Evolutionary conservation across 371 early-diverging fungal genomes (phyloP).

Genomic region (Zancudomyces culisetae): DNA sequence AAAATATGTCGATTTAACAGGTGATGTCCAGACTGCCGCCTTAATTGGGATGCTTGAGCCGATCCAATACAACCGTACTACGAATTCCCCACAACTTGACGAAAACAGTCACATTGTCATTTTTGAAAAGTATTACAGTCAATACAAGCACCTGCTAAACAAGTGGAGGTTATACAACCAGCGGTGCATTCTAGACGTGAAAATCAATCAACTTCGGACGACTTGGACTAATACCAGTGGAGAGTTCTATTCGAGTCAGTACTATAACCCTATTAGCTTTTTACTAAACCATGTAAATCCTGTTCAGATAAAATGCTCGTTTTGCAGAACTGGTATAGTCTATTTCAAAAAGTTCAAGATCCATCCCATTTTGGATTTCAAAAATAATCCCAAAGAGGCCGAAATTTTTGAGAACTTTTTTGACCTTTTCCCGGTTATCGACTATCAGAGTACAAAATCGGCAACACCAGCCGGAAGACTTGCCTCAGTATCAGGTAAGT

Average conservation of each 20-base stretch:
- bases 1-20: conserved; percentile 59
- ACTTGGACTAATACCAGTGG: too few species aligned
- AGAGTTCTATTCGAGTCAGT: too few species aligned
- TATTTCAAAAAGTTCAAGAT: too few species aligned
- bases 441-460: too few species aligned
- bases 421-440: too few species aligned
- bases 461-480: too few species aligned
- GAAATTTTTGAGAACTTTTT: too few species aligned
- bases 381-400: too few species aligned
- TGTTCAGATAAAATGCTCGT: conserved; percentile 75
- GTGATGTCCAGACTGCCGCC: conserved; percentile 78
- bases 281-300: conserved; percentile 36
- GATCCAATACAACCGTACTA: neutral
- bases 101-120: conserved; percentile 36
- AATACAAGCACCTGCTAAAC: conserved; percentile 73
- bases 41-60: conserved; percentile 35
- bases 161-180: conserved; percentile 68
- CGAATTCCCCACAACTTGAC: conserved; percentile 21
- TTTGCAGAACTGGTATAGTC: conserved; percentile 64
- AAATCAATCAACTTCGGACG: too few species aligned
- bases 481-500: too few species aligned
- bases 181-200: conserved; percentile 77
- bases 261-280: too few species aligned
- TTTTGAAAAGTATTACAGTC: conserved; percentile 63
- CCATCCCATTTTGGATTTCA: too few species aligned